Evolutionary conservation across 306 rosid species (phyloP), one percentile per base, ranked within the genome.

Genomic region (Gastrolobium bilobum): DNA sequence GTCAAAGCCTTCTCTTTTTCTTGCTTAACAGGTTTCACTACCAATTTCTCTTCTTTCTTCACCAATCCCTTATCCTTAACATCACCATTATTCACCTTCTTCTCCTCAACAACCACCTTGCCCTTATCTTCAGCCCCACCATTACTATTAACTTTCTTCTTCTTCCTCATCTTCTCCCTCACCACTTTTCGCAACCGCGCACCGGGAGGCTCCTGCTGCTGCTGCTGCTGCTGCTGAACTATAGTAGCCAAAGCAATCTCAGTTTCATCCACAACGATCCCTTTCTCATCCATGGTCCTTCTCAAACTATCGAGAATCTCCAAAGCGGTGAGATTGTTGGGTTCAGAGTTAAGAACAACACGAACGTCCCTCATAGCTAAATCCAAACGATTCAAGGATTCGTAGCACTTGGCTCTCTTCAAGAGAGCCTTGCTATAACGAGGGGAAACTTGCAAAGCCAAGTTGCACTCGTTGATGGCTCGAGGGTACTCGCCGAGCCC

Each of bases 401-500:
- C 94, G 20, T 92, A 94, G 72, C 98, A 92, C 78, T 72, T 88
- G 0, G 97, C 91, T 37, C 98, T 75, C 68, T 78, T 92, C 40
- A 94, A 54, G 26, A 91, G 71, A 0, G 97, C 97, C 65, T 89
- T 94, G 59, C 92, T 94, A 29, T 88, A 89, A 4, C 84, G 77
- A 0, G 97, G 95, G 0, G 90, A 86, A 0, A 90, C 93, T 76
- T 88, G 91, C 9, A 94, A 72, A 0, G 98, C 98, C 43, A 89
- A 76, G 70, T 82, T 91, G 29, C 98, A 92, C 78, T 94, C 97
- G 13, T 77, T 80, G 63, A 94, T 94, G 10, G 98, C 98, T 30
- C 88, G 86, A 26, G 97, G 98, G 59, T 89, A 92, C 80, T 91
- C 98, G 2, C 97, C 97, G 1, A 94, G 81, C 0, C 97, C 97